phyloP scores from a whole-genome alignment of 1,284 basidiomycete genomes.

The Sanghuangporus weigelae region DNA sequence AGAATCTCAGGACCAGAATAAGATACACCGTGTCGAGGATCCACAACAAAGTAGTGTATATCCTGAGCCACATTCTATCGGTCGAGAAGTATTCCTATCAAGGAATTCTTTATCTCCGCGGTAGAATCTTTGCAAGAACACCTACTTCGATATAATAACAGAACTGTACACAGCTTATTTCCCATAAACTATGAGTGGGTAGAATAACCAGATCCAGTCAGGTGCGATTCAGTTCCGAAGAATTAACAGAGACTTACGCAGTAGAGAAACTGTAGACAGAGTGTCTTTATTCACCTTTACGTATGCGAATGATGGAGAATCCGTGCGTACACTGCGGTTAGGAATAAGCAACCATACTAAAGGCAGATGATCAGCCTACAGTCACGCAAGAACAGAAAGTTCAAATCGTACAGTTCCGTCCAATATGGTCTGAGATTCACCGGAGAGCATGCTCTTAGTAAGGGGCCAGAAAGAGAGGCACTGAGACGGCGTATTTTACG shows the following conservation, averaged over 20 bases:
- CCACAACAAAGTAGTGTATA: slow-evolving; percentile 1
- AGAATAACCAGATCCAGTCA: not conserved
- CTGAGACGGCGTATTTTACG: too few species aligned
- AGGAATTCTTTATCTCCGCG: not conserved
- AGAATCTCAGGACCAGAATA: slow-evolving; percentile 3
- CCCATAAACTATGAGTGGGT: not conserved
- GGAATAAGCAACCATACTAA: not conserved
- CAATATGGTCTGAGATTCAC: not conserved
- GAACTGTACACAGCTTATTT: not conserved
- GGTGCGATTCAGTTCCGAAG: not conserved
- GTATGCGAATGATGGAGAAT: not conserved
- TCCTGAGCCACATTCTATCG: not conserved
- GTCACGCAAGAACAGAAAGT: not conserved
- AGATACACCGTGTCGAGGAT: slow-evolving; percentile 12
- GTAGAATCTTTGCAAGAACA: not conserved
- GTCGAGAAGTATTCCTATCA: slow-evolving; percentile 2
- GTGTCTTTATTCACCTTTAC: not conserved
- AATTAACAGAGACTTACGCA: not conserved
- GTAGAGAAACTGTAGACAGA: not conserved
- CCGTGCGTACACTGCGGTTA: not conserved
- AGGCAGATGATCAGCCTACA: not conserved
- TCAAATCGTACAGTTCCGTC: not conserved
- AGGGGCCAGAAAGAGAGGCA: too few species aligned
- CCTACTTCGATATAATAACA: slow-evolving; percentile 8
- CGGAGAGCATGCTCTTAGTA: too few species aligned